Conservation (phyloP, 2,329 filamentous ascomycete species). For the Claviceps sp. region DNA sequence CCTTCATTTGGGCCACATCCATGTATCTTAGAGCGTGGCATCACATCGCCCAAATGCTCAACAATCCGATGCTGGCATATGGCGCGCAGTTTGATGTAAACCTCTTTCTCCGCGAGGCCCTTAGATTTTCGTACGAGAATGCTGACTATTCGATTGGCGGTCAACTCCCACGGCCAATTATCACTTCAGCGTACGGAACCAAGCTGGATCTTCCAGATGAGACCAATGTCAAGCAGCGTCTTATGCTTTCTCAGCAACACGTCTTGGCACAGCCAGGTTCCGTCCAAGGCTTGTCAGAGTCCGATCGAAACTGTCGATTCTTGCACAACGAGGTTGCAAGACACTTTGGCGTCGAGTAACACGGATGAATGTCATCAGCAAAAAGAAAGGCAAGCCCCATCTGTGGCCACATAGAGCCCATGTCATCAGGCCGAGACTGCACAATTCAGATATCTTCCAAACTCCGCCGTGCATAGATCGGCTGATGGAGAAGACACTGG, state of each 20-base stretch:
- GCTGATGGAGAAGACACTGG: no score
- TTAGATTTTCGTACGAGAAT: conserved; percentile 18
- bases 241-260: background rate
- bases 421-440: no score
- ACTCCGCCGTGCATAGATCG: no score
- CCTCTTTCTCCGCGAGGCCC: conserved; percentile 15
- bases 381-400: no score
- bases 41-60: conserved; percentile 9
- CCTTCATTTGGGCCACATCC: conserved; percentile 18
- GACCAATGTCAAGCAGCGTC: background rate
- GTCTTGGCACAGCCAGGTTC: background rate
- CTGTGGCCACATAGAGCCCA: no score
- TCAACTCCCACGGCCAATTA: conserved; percentile 19
- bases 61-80: conserved; percentile 1
- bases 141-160: conserved; percentile 15
- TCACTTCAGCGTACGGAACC: conserved; percentile 11
- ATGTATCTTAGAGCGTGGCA: conserved; percentile 15
- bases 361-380: no score
- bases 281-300: background rate
- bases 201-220: conserved; percentile 2
- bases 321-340: background rate
- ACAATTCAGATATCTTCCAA: no score
- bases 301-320: background rate
- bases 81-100: conserved; percentile 14
- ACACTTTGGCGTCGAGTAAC: no score